These are phyloP conservation scores for Coniochaeta hoffmannii DNA, from an alignment of 2,329 filamentous ascomycete genomes.

Conservation along the genomic window DNA sequence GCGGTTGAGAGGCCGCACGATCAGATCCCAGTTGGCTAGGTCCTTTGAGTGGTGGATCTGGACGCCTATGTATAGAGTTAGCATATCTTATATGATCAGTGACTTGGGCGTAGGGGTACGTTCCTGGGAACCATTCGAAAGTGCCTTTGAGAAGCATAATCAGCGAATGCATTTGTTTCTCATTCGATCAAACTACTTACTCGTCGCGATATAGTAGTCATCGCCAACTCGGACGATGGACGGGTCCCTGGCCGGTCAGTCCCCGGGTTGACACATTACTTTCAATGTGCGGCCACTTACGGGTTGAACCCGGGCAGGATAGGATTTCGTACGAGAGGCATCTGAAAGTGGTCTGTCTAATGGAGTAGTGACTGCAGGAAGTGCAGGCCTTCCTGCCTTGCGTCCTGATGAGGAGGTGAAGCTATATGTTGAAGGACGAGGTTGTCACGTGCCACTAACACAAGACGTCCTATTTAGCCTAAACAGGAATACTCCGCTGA, in stretches of 20 bases:
- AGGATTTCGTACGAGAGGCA: conserved; percentile 43
- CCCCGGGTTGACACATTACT: too few species aligned
- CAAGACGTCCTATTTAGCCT: not conserved
- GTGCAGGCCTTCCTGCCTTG: not conserved
- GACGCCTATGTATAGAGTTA: conserved; percentile 32
- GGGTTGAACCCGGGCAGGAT: conserved; percentile 51
- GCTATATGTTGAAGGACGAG: not conserved
- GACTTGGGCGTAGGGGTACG: too few species aligned
- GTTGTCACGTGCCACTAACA: not conserved
- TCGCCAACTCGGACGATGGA: conserved; percentile 43
- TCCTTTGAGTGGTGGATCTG: conserved; percentile 48
- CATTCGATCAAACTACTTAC: too few species aligned
- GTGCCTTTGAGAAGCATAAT: too few species aligned
- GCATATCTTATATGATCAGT: too few species aligned
- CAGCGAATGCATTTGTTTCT: too few species aligned
- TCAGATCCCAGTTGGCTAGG: conserved; percentile 44
- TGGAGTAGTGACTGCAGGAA: not conserved
- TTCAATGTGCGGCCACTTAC: not conserved
- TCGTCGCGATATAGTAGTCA: conserved; percentile 50
- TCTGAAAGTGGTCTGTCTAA: conserved; percentile 16
- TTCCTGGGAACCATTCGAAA: conserved; percentile 35
- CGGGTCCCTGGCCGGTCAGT: conserved; percentile 27
- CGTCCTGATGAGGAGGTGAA: not conserved
- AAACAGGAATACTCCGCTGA: not conserved
- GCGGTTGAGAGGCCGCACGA: conserved; percentile 38